These are phyloP conservation scores for Mrakia frigida DNA, from an alignment of 768 basidiomycete species.

Conservation along the genomic window DNA sequence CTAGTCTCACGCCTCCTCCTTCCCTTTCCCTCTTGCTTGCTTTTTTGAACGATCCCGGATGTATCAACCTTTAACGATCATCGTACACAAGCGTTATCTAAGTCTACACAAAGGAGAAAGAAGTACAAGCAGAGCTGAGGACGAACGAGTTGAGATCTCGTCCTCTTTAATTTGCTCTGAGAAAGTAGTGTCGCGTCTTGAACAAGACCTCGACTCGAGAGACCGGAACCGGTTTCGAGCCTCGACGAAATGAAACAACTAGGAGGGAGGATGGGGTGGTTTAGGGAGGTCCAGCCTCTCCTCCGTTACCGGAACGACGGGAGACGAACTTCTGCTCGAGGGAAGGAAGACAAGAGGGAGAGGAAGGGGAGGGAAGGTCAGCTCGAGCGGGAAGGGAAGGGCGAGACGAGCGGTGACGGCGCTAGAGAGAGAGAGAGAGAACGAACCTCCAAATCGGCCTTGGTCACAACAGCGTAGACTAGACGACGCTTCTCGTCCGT, in stretches of 20 bases:
- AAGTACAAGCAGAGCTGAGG: not conserved
- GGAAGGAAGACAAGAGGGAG: not conserved
- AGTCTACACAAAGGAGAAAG: too few species aligned
- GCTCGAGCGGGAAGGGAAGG: not conserved
- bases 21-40: not conserved
- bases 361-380: not conserved
- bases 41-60: not conserved
- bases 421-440: not conserved
- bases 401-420: not conserved
- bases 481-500: constrained; percentile 27
- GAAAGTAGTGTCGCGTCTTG: not conserved
- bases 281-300: not conserved
- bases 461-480: constrained; percentile 16
- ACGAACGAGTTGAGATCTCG: constrained; percentile 18
- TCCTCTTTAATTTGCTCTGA: not conserved
- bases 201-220: not conserved
- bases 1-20: not conserved
- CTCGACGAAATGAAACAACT: not conserved
- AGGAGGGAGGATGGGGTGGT: not conserved
- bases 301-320: constrained; percentile 1
- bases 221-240: too few species aligned
- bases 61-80: not conserved
- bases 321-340: constrained; percentile 17
- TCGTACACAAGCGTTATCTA: not conserved
- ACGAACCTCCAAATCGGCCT: constrained; percentile 22